phyloP scores from a whole-genome alignment of 208 protist species.

The Crithidia thermophila region DNA sequence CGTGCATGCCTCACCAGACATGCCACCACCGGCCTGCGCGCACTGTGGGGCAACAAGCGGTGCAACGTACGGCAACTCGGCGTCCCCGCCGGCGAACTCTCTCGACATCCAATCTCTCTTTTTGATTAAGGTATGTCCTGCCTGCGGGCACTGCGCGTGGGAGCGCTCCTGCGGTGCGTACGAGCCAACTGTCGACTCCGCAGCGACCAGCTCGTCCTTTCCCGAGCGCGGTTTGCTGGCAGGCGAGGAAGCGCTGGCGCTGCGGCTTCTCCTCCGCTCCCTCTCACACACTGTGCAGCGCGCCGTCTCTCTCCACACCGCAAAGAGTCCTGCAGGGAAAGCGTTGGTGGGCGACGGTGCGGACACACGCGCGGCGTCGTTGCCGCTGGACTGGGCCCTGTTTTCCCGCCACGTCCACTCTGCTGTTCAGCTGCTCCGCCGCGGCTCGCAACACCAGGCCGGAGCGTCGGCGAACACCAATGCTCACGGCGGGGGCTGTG shows the following conservation, averaged over 20 bases:
- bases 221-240: slow-evolving; percentile 5
- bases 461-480: background rate
- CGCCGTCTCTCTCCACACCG: background rate
- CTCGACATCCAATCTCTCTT: background rate
- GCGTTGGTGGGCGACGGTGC: no score
- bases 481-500: no score
- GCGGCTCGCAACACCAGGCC: background rate
- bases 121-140: slow-evolving; percentile 15
- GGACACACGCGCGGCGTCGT: no score
- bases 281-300: slow-evolving; percentile 15
- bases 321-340: no score
- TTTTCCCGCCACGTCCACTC: slow-evolving; percentile 27
- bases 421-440: slow-evolving; percentile 11
- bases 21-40: background rate
- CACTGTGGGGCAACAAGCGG: slow-evolving; percentile 19
- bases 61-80: no score
- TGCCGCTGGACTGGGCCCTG: slow-evolving; percentile 29
- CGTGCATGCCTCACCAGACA: background rate
- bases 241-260: slow-evolving; percentile 28
- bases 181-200: background rate
- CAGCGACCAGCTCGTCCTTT: background rate
- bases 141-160: slow-evolving; percentile 23
- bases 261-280: slow-evolving; percentile 27
- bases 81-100: no score
- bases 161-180: slow-evolving; percentile 26